These are phyloP conservation scores for Gentiana straminea DNA, from an alignment of 257 asterid genomes.

Conservation along the genomic window DNA sequence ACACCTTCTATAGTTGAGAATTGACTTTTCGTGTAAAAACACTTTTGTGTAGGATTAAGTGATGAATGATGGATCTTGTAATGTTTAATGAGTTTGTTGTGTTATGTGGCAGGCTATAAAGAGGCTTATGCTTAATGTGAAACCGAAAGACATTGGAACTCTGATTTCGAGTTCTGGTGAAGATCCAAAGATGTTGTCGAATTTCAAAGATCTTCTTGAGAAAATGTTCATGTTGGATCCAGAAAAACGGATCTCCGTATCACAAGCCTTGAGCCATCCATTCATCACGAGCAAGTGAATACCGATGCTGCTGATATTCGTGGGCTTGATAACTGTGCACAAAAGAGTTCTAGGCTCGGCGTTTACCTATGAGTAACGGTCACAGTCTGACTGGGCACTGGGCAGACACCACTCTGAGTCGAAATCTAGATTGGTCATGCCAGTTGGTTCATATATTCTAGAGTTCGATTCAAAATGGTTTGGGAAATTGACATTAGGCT, in stretches of 20 bases:
- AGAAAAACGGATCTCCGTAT: conserved; percentile 82
- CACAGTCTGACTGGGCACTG: too few relatives aligned
- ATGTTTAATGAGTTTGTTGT: conserved; percentile 11
- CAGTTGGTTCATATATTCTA: too few relatives aligned
- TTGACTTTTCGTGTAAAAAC: background rate
- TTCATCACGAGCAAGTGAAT: conserved; percentile 99
- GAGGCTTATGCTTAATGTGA: conserved; percentile 65
- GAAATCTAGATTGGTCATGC: too few relatives aligned
- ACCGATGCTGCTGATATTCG: conserved; percentile 65
- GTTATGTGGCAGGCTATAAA: conserved; percentile 56
- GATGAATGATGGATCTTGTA: background rate
- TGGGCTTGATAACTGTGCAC: conserved; percentile 49
- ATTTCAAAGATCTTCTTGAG: conserved; percentile 89
- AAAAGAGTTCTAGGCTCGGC: too few relatives aligned
- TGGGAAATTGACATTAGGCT: too few relatives aligned
- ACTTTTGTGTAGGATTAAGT: background rate
- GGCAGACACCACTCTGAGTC: too few relatives aligned
- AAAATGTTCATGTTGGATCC: conserved; percentile 88
- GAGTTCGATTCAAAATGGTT: too few relatives aligned
- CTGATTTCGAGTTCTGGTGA: conserved; percentile 78
- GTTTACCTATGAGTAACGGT: too few relatives aligned
- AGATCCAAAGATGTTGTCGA: conserved; percentile 85
- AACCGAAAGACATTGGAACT: conserved; percentile 87
- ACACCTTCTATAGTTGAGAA: too few relatives aligned
- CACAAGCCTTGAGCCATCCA: conserved; percentile 98